Evolutionary conservation across 129 eudicot species (phyloP).

Genomic region (Oenanthe sinensis): DNA sequence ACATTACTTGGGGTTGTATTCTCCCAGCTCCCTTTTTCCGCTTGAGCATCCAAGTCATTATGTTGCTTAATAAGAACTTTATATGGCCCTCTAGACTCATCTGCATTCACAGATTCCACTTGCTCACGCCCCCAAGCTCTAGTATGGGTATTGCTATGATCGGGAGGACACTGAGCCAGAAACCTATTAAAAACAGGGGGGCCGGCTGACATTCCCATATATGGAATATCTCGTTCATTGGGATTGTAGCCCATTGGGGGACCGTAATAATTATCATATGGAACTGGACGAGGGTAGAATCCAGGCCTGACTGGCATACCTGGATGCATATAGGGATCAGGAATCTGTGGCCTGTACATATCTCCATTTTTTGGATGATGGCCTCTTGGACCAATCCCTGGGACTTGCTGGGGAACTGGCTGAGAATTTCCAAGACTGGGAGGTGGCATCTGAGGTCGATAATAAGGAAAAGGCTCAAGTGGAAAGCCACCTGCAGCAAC

Average conservation of each 20-base stretch:
- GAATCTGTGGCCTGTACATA: slow-evolving; percentile 61
- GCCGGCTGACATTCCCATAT: slow-evolving; percentile 73
- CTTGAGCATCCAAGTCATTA: slow-evolving; percentile 39
- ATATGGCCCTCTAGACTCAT: slow-evolving; percentile 36
- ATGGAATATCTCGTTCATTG: slow-evolving; percentile 64
- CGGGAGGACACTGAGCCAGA: slow-evolving; percentile 47
- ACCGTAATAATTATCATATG: slow-evolving; percentile 83
- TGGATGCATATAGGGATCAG: slow-evolving; percentile 66
- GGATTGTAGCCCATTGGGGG: slow-evolving; percentile 82
- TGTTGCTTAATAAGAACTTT: slow-evolving; percentile 50
- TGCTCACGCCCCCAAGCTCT: slow-evolving; percentile 51
- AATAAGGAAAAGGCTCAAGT: slow-evolving; percentile 81
- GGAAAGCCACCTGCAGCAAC: slow-evolving; percentile 74
- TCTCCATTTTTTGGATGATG: slow-evolving; percentile 78
- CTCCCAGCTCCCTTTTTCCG: slow-evolving; percentile 49
- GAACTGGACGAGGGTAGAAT: slow-evolving; percentile 69
- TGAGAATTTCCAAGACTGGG: slow-evolving; percentile 63
- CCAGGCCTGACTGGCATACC: slow-evolving; percentile 86
- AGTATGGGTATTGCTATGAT: slow-evolving; percentile 39
- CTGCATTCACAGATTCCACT: slow-evolving; percentile 34
- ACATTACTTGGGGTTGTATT: slow-evolving; percentile 16
- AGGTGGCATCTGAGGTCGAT: slow-evolving; percentile 73
- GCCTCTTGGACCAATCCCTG: slow-evolving; percentile 60
- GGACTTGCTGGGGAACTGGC: slow-evolving; percentile 16
- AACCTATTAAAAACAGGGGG: slow-evolving; percentile 64